phyloP scores from a whole-genome alignment of 2,329 filamentous ascomycete species.

The Diaporthe australafricana region DNA sequence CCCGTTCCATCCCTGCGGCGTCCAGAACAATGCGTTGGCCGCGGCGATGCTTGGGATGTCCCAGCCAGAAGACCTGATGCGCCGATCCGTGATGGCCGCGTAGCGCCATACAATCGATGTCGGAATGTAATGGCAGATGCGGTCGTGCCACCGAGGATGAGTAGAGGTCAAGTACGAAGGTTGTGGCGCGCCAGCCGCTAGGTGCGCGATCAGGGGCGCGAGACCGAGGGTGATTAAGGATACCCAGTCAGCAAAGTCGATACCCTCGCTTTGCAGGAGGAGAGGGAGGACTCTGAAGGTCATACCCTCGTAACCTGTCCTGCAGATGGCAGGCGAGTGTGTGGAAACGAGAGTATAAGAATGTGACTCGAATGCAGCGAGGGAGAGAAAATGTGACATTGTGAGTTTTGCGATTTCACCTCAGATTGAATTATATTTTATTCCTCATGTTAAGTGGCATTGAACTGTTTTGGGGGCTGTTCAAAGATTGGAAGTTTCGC shows the following conservation, averaged over 20 bases:
- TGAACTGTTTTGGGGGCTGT: not conserved
- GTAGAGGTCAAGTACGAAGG: not conserved
- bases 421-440: too few relatives aligned
- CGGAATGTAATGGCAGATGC: not conserved
- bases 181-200: conserved; percentile 14
- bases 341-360: not conserved
- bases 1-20: not conserved
- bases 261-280: not conserved
- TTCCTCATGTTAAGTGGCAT: too few relatives aligned
- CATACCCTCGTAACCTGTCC: not conserved
- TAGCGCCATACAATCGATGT: conserved; percentile 12
- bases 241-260: not conserved
- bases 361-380: not conserved
- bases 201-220: conserved; percentile 13
- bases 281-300: not conserved
- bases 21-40: conserved; percentile 1
- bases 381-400: not conserved
- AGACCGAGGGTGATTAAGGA: conserved; percentile 7
- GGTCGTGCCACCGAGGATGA: conserved; percentile 11
- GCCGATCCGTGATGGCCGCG: conserved; percentile 2
- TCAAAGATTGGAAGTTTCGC: not conserved
- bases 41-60: not conserved
- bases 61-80: not conserved
- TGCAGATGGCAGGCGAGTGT: not conserved
- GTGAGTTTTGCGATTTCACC: not conserved